Conservation (phyloP, 176 grass and related monocot species). For the Miscanthus lutarioriparius region DNA sequence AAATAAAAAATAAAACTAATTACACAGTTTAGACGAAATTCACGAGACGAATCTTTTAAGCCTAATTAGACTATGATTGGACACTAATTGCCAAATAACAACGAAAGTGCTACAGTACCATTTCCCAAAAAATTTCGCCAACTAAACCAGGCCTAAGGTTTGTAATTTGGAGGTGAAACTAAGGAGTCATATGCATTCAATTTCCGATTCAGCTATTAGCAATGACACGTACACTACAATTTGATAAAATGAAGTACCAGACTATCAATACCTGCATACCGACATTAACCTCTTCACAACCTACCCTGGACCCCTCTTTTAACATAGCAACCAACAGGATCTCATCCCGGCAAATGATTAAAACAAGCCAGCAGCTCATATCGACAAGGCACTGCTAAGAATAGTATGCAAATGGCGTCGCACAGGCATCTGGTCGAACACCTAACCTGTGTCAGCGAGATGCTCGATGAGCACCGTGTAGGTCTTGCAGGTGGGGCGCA, state of each 20-base stretch:
- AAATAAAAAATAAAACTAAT: too few relatives aligned
- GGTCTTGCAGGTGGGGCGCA: conserved; percentile 64
- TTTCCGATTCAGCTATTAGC: not conserved
- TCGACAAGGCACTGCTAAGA: too few relatives aligned
- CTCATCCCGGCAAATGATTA: not conserved
- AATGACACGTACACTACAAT: not conserved
- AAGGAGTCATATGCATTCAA: not conserved
- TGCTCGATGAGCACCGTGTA: conserved; percentile 80
- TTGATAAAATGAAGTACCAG: not conserved
- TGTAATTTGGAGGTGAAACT: not conserved
- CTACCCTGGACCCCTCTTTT: not conserved
- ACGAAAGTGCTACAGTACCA: too few relatives aligned
- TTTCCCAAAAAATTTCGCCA: too few relatives aligned
- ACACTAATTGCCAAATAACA: too few relatives aligned
- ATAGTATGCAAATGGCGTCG: not conserved
- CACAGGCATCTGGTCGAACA: conserved; percentile 33
- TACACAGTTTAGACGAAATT: too few relatives aligned
- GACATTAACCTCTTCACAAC: not conserved
- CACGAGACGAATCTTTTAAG: too few relatives aligned
- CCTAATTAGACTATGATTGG: too few relatives aligned
- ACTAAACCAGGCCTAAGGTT: too few relatives aligned
- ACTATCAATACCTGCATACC: not conserved
- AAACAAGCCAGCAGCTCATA: not conserved
- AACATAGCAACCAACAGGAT: not conserved
- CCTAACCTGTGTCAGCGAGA: conserved; percentile 61